These are phyloP conservation scores for Oryza meridionalis DNA, from an alignment of 176 grass and related monocot species.

Conservation along the genomic window DNA sequence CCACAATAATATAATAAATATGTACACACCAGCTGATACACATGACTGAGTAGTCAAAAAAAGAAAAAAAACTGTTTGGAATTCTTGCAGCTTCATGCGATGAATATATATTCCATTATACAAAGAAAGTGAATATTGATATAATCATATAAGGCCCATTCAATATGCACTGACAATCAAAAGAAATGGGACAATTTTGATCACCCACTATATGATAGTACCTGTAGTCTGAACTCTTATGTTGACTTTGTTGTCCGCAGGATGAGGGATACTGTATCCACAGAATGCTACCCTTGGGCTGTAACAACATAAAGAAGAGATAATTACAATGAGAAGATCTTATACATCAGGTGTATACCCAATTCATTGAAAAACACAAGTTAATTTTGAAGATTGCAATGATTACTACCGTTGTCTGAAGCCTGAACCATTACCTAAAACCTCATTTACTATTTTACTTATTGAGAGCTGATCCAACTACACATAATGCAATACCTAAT, in stretches of 20 bases:
- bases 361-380: conserved; percentile 1
- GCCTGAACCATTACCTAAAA: no score
- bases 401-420: not conserved
- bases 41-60: not conserved
- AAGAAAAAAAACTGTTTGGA: not conserved
- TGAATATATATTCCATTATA: not conserved
- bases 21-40: not conserved
- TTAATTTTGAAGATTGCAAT: not conserved
- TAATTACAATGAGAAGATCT: not conserved
- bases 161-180: not conserved
- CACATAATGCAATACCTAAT: no score
- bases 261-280: conserved; percentile 83
- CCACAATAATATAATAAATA: not conserved
- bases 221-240: conserved; percentile 72
- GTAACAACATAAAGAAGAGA: conserved; percentile 19
- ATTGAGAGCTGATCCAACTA: no score
- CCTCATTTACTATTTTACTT: no score
- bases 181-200: not conserved
- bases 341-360: not conserved
- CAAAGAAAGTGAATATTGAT: not conserved
- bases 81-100: not conserved
- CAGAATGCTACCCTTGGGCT: conserved; percentile 83
- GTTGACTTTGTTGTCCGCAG: conserved; percentile 65
- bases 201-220: conserved; percentile 18
- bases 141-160: not conserved